These are phyloP conservation scores for Raffaelea ambrosiae DNA, from an alignment of 2,329 filamentous ascomycete genomes.

Conservation along the genomic window DNA sequence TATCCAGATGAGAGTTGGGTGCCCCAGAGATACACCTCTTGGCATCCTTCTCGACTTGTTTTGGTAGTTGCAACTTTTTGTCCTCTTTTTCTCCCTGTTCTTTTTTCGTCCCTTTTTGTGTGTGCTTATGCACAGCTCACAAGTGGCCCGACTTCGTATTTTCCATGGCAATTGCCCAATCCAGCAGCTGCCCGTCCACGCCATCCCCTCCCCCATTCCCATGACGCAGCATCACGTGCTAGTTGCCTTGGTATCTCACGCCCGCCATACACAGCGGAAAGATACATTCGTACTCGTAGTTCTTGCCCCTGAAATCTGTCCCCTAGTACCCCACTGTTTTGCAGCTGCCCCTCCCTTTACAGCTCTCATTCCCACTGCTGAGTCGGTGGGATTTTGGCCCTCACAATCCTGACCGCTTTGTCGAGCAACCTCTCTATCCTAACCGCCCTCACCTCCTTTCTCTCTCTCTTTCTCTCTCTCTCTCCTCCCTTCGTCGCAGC, in stretches of 20 bases:
- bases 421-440: too few relatives aligned
- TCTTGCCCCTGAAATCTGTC: not conserved
- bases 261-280: too few relatives aligned
- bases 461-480: not conserved
- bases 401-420: not conserved
- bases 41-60: too few relatives aligned
- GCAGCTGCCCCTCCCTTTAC: not conserved
- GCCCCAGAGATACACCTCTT: not conserved
- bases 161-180: too few relatives aligned
- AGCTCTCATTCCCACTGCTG: not conserved
- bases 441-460: not conserved
- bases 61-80: too few relatives aligned
- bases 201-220: not conserved
- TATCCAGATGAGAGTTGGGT: not conserved
- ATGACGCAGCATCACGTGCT: slow-evolving; percentile 10
- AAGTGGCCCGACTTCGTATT: too few relatives aligned
- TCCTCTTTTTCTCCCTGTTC: too few relatives aligned
- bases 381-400: not conserved
- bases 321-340: not conserved
- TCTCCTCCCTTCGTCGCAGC: not conserved
- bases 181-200: too few relatives aligned
- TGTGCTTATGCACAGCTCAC: too few relatives aligned
- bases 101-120: not conserved
- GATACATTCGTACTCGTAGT: too few relatives aligned
- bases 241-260: not conserved